Percentiles rank a stretch among this genome's conserved stretches.
These are phyloP conservation scores for Coprinopsis strossmayeri DNA, from an alignment of 768 basidiomycete genomes.

Conservation along the genomic window DNA sequence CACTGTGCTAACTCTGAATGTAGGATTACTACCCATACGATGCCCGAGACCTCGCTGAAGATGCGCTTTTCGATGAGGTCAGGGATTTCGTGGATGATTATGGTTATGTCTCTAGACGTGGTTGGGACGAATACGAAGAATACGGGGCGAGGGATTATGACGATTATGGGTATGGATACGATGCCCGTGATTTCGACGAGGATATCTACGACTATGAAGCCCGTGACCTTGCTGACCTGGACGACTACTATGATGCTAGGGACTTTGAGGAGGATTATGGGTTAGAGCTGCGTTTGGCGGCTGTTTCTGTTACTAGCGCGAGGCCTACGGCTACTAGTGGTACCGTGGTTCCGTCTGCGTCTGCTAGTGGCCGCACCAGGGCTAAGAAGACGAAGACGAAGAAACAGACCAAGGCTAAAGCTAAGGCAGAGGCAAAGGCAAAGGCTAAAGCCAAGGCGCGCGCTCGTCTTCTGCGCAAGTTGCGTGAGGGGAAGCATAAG, in stretches of 20 bases:
- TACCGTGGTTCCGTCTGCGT: too few relatives aligned
- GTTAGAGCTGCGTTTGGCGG: not conserved
- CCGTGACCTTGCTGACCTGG: not conserved
- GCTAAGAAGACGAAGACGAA: constrained; percentile 1
- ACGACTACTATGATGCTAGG: not conserved
- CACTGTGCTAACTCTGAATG: too few relatives aligned
- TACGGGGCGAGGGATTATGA: not conserved
- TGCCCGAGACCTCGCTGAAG: not conserved
- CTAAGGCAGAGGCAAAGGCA: not conserved
- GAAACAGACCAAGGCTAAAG: not conserved
- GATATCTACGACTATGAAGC: not conserved
- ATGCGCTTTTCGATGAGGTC: not conserved
- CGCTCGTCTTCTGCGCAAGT: too few relatives aligned
- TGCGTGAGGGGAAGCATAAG: constrained; percentile 8
- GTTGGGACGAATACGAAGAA: not conserved
- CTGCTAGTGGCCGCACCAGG: not conserved
- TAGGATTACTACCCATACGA: not conserved
- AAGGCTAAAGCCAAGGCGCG: too few relatives aligned
- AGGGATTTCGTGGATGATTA: not conserved
- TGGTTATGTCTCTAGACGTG: not conserved
- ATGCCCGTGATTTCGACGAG: not conserved
- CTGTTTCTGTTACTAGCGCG: too few relatives aligned
- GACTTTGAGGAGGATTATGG: not conserved
- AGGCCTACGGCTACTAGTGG: too few relatives aligned
- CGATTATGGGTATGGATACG: not conserved